Percentiles rank a stretch among this genome's conserved stretches.
phyloP scores from a whole-genome alignment of 176 grass and related monocot species.

The Zea mays region DNA sequence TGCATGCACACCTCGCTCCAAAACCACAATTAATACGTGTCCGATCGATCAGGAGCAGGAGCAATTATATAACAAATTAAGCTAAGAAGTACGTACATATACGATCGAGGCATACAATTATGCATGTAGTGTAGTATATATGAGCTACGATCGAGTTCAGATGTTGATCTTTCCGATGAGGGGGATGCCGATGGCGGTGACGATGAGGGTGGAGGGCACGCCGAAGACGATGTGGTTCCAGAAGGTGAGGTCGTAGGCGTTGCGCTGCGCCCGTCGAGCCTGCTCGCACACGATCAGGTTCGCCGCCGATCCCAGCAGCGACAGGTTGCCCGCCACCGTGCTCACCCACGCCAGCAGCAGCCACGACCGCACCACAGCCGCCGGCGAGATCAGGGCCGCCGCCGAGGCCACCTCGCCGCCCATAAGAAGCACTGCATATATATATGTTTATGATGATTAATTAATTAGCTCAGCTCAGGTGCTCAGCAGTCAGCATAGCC shows the following conservation, averaged over 20 bases:
- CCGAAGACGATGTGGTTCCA: slow-evolving; percentile 64
- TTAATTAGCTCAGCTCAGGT: no score
- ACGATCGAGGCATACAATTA: no score
- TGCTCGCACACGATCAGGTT: slow-evolving; percentile 88
- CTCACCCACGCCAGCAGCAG: slow-evolving; percentile 52
- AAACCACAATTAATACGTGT: no score
- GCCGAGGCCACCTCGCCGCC: slow-evolving; percentile 54
- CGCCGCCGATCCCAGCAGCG: slow-evolving; percentile 65
- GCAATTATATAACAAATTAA: no score
- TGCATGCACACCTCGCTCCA: no score
- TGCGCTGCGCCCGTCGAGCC: slow-evolving; percentile 45
- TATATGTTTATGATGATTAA: no score
- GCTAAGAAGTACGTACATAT: no score
- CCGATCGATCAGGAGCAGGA: no score
- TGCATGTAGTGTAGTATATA: no score
- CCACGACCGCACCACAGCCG: slow-evolving; percentile 28
- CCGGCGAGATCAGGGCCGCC: slow-evolving; percentile 52
- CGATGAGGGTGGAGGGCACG: slow-evolving; percentile 59
- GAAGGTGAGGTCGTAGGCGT: slow-evolving; percentile 73
- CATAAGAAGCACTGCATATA: slow-evolving; percentile 47
- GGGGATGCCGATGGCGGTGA: slow-evolving; percentile 54
- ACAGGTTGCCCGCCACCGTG: slow-evolving; percentile 59
- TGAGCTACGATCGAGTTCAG: neutral
- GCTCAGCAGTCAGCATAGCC: no score
- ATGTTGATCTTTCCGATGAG: slow-evolving; percentile 61